Base-by-base conservation (phyloP, 1,284 basidiomycete species). In the Cryptococcus sp. region DNA sequence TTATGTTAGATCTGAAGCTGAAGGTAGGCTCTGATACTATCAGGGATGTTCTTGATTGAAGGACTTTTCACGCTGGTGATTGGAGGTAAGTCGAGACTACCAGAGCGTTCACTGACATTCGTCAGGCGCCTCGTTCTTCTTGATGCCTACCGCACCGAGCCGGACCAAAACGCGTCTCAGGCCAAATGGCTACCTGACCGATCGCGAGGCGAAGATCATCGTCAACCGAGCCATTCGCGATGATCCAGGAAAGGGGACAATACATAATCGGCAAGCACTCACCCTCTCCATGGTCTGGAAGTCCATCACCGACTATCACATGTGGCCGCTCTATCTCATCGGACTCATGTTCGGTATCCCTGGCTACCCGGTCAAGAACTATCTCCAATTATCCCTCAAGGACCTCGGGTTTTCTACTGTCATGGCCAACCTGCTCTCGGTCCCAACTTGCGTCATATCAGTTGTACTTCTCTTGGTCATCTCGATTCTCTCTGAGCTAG, bases 221-320 rank as follows among this genome's bases (percentile, higher is more conserved):
- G 67, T 71, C 43, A 71, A 71, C 46, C 27, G 57, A 35, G 67
- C 39, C 45, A 59, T 70, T 17, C 60, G 68, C 19, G 68, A 70
- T 49, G 70, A 72, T 52, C 67, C 66, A 1, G 64, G 62, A 13
- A 68, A 72, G 48, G 63, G 41, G 7, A 61, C 56, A 62, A 90
- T 90, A 88, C 87, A 90, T 77, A 91, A 91, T 63, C 84, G 89
- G 23, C 83, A 90, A 72, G 85, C 85, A 0, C 71, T 90, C n/a
- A 80, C 82, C 0, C 35, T 82, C 13, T 81, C 78, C 64, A 82
- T 83, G 56, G 80, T 89, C 13, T 86, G 82, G 80, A 75, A 72
- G 19, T 82, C 84, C 2, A 56, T 88, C 3, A 81, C 79, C 17
- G 62, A 64, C 50, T 64, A 55, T 45, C 50, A 65, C 25, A 42